These are phyloP conservation scores for Sporothrix luriei DNA, from an alignment of 2,329 filamentous ascomycete genomes.

Conservation along the genomic window DNA sequence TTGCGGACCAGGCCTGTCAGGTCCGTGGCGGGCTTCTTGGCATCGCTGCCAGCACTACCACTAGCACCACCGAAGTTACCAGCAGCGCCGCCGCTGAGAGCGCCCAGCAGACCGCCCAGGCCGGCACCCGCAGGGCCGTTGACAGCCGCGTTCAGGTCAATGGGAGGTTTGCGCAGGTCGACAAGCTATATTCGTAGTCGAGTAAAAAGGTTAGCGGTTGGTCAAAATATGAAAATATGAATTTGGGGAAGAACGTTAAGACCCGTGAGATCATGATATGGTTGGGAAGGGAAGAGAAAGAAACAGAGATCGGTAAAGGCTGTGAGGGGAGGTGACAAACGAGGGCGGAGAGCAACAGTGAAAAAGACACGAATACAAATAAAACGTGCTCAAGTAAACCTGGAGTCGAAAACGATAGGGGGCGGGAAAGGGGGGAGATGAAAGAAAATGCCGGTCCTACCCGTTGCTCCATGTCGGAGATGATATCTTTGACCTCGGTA, in stretches of 20 bases:
- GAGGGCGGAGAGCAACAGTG: not conserved
- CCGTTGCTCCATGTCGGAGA: slow-evolving; percentile 76
- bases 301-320: not conserved
- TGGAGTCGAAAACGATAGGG: not conserved
- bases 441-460: slow-evolving; percentile 48
- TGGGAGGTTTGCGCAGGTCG: slow-evolving; percentile 67
- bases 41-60: slow-evolving; percentile 59
- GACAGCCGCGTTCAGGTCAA: slow-evolving; percentile 60
- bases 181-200: slow-evolving; percentile 52
- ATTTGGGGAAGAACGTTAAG: not conserved
- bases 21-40: slow-evolving; percentile 73
- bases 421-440: not conserved
- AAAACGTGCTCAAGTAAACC: not conserved
- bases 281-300: not conserved
- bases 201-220: slow-evolving; percentile 18
- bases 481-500: slow-evolving; percentile 73
- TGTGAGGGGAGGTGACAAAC: too few relatives aligned
- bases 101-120: slow-evolving; percentile 64
- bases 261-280: not conserved
- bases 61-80: slow-evolving; percentile 13
- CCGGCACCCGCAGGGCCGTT: slow-evolving; percentile 54
- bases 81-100: slow-evolving; percentile 53
- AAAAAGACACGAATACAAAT: not conserved
- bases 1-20: slow-evolving; percentile 74
- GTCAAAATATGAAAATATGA: not conserved